phyloP scores from a whole-genome alignment of 2,329 filamentous ascomycete genomes.

The Colletotrichum lupini region DNA sequence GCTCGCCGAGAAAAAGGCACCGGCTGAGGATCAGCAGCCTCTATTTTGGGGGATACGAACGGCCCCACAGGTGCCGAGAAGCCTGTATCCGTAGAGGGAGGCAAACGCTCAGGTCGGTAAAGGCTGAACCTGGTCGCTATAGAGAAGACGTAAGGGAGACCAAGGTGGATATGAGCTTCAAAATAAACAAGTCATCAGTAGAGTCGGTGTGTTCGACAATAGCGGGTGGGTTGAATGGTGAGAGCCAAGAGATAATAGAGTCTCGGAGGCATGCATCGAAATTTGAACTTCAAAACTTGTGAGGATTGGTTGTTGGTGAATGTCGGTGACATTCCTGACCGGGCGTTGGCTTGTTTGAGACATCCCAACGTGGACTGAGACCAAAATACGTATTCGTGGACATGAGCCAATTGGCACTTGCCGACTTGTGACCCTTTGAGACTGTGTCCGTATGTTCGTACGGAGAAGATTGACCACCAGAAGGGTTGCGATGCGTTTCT shows the following conservation, averaged over 20 bases:
- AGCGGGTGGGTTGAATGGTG: no score
- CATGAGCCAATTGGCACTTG: not conserved
- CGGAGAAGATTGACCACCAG: not conserved
- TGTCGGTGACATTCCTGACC: slow-evolving; percentile 14
- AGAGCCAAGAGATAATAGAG: not conserved
- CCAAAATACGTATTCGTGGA: not conserved
- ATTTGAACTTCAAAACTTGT: slow-evolving; percentile 1
- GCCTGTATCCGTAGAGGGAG: slow-evolving; percentile 1
- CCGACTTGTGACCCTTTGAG: not conserved
- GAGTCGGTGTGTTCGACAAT: slow-evolving; percentile 2
- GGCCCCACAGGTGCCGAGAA: slow-evolving; percentile 14
- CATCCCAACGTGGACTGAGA: not conserved
- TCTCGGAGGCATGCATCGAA: slow-evolving; percentile 15
- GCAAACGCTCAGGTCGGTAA: not conserved
- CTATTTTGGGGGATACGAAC: slow-evolving; percentile 23
- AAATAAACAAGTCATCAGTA: slow-evolving; percentile 1
- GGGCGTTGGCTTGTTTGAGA: not conserved
- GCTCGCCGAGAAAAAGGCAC: not conserved
- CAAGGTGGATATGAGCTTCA: not conserved
- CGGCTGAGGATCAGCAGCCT: slow-evolving; percentile 12
- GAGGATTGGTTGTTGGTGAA: not conserved
- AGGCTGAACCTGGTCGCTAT: not conserved
- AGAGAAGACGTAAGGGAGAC: not conserved
- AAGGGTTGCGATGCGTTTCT: not conserved
- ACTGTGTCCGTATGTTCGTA: not conserved